phyloP scores from a whole-genome alignment of 495 filamentous ascomycete genomes.

The Barbatosphaeria neglecta region DNA sequence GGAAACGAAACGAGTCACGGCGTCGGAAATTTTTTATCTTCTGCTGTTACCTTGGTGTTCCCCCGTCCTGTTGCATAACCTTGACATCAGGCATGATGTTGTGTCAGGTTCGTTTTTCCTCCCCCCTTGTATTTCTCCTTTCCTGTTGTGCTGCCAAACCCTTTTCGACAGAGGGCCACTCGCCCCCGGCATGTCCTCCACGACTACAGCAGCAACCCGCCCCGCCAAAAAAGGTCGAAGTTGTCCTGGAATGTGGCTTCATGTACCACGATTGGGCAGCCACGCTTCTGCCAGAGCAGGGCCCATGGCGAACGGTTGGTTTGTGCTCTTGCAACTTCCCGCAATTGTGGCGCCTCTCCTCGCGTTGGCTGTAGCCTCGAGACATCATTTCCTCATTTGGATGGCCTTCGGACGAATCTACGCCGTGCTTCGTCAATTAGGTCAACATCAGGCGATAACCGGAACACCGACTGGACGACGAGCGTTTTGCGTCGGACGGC shows the following conservation, averaged over 20 bases:
- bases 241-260: background rate
- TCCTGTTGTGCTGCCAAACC: background rate
- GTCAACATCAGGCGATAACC: background rate
- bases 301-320: conserved; percentile 1
- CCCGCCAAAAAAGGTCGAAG: too few species aligned
- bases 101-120: too few species aligned
- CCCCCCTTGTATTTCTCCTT: background rate
- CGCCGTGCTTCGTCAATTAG: background rate
- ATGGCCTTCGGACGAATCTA: background rate
- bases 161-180: background rate
- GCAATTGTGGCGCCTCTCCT: background rate
- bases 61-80: background rate
- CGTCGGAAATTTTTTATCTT: background rate
- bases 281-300: background rate
- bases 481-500: background rate
- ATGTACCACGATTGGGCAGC: background rate
- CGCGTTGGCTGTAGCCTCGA: background rate
- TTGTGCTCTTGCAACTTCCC: background rate
- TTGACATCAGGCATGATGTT: background rate
- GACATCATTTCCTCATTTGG: background rate
- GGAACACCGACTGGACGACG: background rate
- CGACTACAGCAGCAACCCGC: too few species aligned
- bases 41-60: background rate
- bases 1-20: background rate
- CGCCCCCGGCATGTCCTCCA: too few species aligned